Percentiles rank a stretch among this genome's conserved stretches.
phyloP scores from a whole-genome alignment of 2,329 filamentous ascomycete genomes.

The Periconia macrospinosa region DNA sequence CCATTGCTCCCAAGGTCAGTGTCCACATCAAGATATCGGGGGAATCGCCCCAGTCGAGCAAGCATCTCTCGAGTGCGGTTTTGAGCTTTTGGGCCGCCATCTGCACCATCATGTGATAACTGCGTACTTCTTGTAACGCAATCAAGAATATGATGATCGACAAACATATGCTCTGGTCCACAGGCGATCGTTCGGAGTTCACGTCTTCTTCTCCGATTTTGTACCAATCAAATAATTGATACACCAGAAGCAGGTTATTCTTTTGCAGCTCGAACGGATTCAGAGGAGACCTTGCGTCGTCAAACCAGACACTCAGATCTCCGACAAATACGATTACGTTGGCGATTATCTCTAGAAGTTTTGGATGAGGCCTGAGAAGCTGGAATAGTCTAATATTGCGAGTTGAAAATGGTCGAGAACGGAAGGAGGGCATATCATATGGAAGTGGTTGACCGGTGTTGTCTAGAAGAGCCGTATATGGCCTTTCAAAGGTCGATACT shows the following conservation, averaged over 20 bases:
- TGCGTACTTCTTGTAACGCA: constrained; percentile 21
- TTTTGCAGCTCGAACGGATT: constrained; percentile 37
- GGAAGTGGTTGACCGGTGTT: constrained; percentile 21
- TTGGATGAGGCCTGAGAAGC: constrained; percentile 16
- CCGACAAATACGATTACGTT: constrained; percentile 20
- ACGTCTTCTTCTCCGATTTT: constrained; percentile 14
- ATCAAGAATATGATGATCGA: constrained; percentile 29
- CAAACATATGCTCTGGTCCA: constrained; percentile 31
- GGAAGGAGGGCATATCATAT: constrained; percentile 22
- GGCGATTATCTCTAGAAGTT: constrained; percentile 22
- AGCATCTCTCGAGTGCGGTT: constrained; percentile 14
- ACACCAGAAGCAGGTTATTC: constrained; percentile 27
- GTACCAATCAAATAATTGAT: constrained; percentile 33
- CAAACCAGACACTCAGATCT: constrained; percentile 26
- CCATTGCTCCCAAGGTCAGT: constrained; percentile 32
- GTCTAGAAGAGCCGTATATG: constrained; percentile 28
- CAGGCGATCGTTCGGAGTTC: constrained; percentile 3
- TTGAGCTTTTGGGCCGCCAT: constrained; percentile 26
- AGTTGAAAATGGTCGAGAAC: constrained; percentile 10
- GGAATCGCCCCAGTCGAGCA: constrained; percentile 21
- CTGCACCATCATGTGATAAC: constrained; percentile 17
- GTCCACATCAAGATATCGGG: constrained; percentile 32
- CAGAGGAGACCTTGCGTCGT: constrained; percentile 11
- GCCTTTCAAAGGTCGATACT: constrained; percentile 31
- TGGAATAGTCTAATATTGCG: constrained; percentile 22